Evolutionary conservation across 1,139 yeast genomes (phyloP), one percentile per base, ranked within the genome.

Genomic region (Komagataea norvegica): DNA sequence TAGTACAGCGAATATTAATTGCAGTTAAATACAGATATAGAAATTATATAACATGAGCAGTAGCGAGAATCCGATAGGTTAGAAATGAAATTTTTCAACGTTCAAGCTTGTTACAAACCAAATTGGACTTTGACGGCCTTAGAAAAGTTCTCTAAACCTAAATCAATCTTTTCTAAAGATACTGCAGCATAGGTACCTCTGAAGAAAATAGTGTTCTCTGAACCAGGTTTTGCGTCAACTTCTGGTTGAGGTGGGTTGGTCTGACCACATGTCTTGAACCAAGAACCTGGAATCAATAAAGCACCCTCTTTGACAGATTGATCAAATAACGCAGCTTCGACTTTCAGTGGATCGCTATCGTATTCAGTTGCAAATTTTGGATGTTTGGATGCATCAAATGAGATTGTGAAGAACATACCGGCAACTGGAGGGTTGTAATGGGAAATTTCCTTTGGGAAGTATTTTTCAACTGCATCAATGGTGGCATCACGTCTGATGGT

Each of bases 331-430:
- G 77, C 72, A 24, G 52, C 60, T 66, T 87, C 95, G 39, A 86
- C 74, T 53, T 72, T 69, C 33, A 61, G 52, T 34, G 84, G 76
- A 56, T 83, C 88, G 20, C 57, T 57, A 21, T 57, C 62, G 45
- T 54, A 65, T 55, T 78, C 79, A 28, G 74, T 60, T 23, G 55
- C 64, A 55, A 72, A 86, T 55, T 76, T 72, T 36, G 94, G 93
- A 64, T 84, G 95, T 63, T 80, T 81, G 29, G 86, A 57, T 21
- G 87, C 86, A 59, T 87, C 95, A 36, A 86, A 59, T 45, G 68
- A 64, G 48, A 85, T 70, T 55, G 91, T 85, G 70, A 87, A 86
- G 62, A 88, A 88, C 96, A 88, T 88, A 55, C 96, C 96, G 2
- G 96, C 96, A 23, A 77, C 79, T 34, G 96, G 96, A 17, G 93